A percentile compares a stretch with the other conserved stretches of the same genome.
These are phyloP conservation scores for Phytophthora colocasiae DNA, from an alignment of 352 stramenopile species.

Conservation along the genomic window DNA sequence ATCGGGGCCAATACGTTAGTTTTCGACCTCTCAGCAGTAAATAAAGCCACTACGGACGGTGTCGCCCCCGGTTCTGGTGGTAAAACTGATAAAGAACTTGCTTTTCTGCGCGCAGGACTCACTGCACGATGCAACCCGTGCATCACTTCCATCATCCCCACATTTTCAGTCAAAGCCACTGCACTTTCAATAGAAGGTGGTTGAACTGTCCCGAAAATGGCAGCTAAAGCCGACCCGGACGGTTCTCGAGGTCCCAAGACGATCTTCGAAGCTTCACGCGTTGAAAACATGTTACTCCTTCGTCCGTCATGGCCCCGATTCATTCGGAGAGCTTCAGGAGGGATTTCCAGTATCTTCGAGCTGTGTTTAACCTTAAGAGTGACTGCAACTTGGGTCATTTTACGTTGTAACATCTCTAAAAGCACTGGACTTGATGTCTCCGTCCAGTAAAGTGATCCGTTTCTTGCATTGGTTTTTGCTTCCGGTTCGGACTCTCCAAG, in stretches of 20 bases:
- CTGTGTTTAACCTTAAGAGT: slow-evolving; percentile 63
- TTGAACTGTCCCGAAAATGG: slow-evolving; percentile 58
- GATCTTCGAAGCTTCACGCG: slow-evolving; percentile 60
- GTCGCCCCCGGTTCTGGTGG: slow-evolving; percentile 18
- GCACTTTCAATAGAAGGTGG: slow-evolving; percentile 59
- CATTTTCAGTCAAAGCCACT: slow-evolving; percentile 53
- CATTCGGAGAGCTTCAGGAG: slow-evolving; percentile 31
- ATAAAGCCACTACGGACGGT: neutral
- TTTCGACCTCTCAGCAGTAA: slow-evolving; percentile 7
- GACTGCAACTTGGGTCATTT: slow-evolving; percentile 71
- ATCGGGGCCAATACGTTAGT: slow-evolving; percentile 1
- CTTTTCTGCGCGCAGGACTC: slow-evolving; percentile 26
- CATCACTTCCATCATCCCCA: slow-evolving; percentile 43
- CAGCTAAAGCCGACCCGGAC: slow-evolving; percentile 49
- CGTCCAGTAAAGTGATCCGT: slow-evolving; percentile 47
- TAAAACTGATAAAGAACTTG: slow-evolving; percentile 15
- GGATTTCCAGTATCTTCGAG: slow-evolving; percentile 32
- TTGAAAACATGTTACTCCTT: slow-evolving; percentile 64
- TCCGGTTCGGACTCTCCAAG: slow-evolving; percentile 9
- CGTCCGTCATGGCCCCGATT: slow-evolving; percentile 31
- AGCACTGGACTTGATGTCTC: slow-evolving; percentile 55
- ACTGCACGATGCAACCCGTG: slow-evolving; percentile 38
- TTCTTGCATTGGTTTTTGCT: neutral
- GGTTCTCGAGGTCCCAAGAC: slow-evolving; percentile 61
- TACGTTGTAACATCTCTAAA: slow-evolving; percentile 68